A percentile compares a stretch with the other conserved stretches of the same genome.
Evolutionary conservation across 805 yeast genomes (phyloP).

Genomic region (Pichia sporocuriosa): DNA sequence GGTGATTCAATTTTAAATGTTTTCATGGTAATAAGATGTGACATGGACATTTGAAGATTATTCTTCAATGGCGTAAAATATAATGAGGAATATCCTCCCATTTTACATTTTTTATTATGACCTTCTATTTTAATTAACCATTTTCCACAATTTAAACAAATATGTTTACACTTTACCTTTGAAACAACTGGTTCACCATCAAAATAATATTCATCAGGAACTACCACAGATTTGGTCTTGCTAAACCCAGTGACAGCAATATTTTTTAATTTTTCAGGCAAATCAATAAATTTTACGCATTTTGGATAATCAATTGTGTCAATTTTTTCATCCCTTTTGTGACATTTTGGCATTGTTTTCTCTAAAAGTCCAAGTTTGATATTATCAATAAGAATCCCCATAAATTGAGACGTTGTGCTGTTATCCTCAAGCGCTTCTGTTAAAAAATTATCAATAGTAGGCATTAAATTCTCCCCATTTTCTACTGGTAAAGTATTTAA

Average conservation of each 20-base stretch:
- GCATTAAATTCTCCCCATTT: conserved; percentile 5
- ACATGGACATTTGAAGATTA: conserved; percentile 13
- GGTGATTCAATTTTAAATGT: conserved; percentile 46
- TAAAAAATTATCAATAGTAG: conserved; percentile 22
- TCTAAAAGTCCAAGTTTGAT: not conserved
- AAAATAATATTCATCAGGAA: conserved; percentile 7
- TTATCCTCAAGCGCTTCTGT: conserved; percentile 9
- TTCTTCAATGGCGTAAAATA: conserved; percentile 26
- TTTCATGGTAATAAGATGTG: conserved; percentile 7
- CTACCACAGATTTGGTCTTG: not conserved
- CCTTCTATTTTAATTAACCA: conserved; percentile 9
- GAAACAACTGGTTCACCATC: not conserved
- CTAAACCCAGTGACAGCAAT: conserved; percentile 6
- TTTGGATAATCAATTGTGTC: conserved; percentile 44
- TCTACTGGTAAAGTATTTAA: conserved; percentile 23
- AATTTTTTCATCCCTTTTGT: conserved; percentile 5
- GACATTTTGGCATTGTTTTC: conserved; percentile 1
- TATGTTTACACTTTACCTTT: not conserved
- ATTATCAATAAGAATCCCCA: not conserved
- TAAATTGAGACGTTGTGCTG: conserved; percentile 17
- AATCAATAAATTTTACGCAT: conserved; percentile 41
- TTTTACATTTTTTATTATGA: conserved; percentile 18
- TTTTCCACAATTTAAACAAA: conserved; percentile 26
- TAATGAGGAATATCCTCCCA: conserved; percentile 19
- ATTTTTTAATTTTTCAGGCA: conserved; percentile 33